These are phyloP conservation scores for Eragrostis curvula DNA, from an alignment of 176 grass and related monocot genomes.

Conservation along the genomic window DNA sequence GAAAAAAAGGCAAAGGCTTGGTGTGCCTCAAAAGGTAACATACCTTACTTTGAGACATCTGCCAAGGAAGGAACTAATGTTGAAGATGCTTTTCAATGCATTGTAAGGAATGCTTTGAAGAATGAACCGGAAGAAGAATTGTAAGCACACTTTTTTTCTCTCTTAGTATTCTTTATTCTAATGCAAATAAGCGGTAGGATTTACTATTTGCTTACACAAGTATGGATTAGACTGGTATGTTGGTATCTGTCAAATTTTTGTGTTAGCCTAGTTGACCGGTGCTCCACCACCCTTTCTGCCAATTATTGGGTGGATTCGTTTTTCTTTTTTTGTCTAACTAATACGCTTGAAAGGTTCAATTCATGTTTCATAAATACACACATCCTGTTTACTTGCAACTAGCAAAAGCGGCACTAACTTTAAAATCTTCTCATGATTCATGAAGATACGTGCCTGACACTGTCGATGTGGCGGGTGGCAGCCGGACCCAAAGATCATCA, in stretches of 20 bases:
- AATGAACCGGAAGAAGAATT: slow-evolving; percentile 89
- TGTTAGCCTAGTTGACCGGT: neutral
- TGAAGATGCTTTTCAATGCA: slow-evolving; percentile 85
- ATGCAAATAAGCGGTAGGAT: neutral
- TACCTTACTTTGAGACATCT: slow-evolving; percentile 88
- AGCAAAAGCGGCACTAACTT: slow-evolving; percentile 2
- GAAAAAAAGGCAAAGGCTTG: slow-evolving; percentile 89
- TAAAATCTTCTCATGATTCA: slow-evolving; percentile 37
- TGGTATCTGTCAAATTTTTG: slow-evolving; percentile 21
- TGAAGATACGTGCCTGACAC: slow-evolving; percentile 79
- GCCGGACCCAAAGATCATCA: slow-evolving; percentile 55
- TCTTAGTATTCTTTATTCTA: neutral
- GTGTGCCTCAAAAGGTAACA: slow-evolving; percentile 85
- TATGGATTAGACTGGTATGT: neutral
- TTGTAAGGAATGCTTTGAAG: slow-evolving; percentile 84
- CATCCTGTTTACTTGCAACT: slow-evolving; percentile 5
- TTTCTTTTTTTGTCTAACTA: neutral
- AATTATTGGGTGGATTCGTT: neutral
- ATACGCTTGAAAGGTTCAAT: neutral
- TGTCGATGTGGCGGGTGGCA: slow-evolving; percentile 65
- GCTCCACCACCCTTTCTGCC: neutral
- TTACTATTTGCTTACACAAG: neutral
- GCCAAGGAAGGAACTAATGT: slow-evolving; percentile 90
- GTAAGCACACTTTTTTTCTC: slow-evolving; percentile 49
- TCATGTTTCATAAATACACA: slow-evolving; percentile 15